Evolutionary conservation across 257 asterid species (phyloP).

Genomic region (Gentiana straminea): DNA sequence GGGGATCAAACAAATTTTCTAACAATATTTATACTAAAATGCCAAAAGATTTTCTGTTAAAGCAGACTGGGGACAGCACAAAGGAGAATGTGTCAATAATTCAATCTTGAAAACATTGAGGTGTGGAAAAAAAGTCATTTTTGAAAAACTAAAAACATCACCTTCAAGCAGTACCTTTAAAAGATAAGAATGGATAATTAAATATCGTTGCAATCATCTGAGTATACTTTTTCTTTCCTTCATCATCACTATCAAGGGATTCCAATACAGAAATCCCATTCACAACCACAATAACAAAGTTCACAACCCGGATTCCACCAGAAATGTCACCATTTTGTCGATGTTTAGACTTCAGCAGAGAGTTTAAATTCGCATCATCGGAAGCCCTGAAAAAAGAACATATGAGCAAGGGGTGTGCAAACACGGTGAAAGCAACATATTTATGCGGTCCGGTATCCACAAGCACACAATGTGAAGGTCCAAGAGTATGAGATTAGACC

Average conservation of each 20-base stretch:
- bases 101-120: too few relatives aligned
- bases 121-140: too few relatives aligned
- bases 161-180: constrained; percentile 44
- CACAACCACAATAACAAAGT: constrained; percentile 67
- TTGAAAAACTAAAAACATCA: too few relatives aligned
- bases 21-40: too few relatives aligned
- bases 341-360: constrained; percentile 30
- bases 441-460: neutral
- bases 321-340: constrained; percentile 13
- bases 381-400: constrained; percentile 40
- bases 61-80: too few relatives aligned
- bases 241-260: constrained; percentile 32
- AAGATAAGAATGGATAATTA: constrained; percentile 47
- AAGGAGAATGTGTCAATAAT: too few relatives aligned
- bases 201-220: constrained; percentile 34
- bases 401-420: neutral
- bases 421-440: neutral
- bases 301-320: constrained; percentile 23
- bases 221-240: constrained; percentile 19
- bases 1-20: too few relatives aligned
- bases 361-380: constrained; percentile 25
- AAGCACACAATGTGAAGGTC: neutral
- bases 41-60: too few relatives aligned
- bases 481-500: constrained; percentile 23
- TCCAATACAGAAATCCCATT: constrained; percentile 61